These are phyloP conservation scores for Letharia lupina DNA, from an alignment of 495 filamentous ascomycete species.

Conservation along the genomic window DNA sequence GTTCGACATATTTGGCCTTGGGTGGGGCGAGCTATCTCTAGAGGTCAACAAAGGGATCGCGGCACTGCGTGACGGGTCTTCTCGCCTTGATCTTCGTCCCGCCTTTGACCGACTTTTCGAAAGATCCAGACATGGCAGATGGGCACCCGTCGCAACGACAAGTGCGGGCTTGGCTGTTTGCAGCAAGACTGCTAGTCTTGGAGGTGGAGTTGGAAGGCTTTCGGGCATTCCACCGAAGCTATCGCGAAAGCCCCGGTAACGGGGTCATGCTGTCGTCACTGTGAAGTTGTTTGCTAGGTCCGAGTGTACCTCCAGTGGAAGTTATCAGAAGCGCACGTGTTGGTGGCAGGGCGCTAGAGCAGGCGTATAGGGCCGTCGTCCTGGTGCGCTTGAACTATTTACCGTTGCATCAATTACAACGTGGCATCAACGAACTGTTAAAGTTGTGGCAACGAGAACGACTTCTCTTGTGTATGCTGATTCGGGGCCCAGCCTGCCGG, in stretches of 20 bases:
- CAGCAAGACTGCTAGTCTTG: neutral
- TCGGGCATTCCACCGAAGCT: neutral
- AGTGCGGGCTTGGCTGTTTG: neutral
- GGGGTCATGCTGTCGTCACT: slow-evolving; percentile 8
- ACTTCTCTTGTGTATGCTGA: slow-evolving; percentile 6
- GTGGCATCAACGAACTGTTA: neutral
- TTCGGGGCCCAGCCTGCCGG: slow-evolving; percentile 6
- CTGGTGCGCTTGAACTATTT: neutral
- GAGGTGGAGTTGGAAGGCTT: neutral
- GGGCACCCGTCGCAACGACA: slow-evolving; percentile 4
- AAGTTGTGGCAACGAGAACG: neutral
- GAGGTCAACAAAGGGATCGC: slow-evolving; percentile 16
- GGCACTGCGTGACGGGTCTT: neutral
- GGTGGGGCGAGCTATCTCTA: slow-evolving; percentile 72
- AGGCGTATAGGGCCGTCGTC: neutral
- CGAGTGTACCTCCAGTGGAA: slow-evolving; percentile 4
- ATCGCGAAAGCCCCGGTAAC: slow-evolving; percentile 9
- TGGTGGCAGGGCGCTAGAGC: neutral
- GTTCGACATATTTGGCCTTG: slow-evolving; percentile 99
- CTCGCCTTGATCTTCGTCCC: slow-evolving; percentile 88
- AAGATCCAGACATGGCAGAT: slow-evolving; percentile 60
- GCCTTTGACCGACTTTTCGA: slow-evolving; percentile 90
- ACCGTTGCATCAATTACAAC: neutral
- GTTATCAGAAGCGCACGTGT: neutral
- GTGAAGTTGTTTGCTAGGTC: neutral